A percentile compares a stretch with the other conserved stretches of the same genome.
phyloP scores from a whole-genome alignment of 176 grass and related monocot species.

The Luzula sylvatica region DNA sequence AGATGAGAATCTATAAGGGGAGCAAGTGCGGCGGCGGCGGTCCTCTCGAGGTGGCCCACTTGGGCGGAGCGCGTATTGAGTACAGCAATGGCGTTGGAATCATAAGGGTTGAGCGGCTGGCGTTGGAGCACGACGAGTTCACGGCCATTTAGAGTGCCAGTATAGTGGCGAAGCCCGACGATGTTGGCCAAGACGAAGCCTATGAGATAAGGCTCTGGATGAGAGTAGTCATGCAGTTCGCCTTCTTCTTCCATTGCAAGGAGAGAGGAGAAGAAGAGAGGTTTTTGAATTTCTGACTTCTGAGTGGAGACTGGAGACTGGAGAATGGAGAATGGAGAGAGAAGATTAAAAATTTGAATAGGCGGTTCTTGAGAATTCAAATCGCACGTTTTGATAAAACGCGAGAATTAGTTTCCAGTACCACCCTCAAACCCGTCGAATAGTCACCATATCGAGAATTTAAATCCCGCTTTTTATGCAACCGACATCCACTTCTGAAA shows the following conservation, averaged over 20 bases:
- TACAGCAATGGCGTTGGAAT: conserved; percentile 66
- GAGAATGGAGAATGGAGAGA: background rate
- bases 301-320: background rate
- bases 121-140: conserved; percentile 51
- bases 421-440: too few relatives aligned
- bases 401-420: too few relatives aligned
- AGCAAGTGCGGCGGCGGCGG: conserved; percentile 26
- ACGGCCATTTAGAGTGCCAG: conserved; percentile 35
- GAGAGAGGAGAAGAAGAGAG: conserved; percentile 1
- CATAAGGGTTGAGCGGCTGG: conserved; percentile 47
- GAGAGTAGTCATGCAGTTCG: background rate
- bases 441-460: too few relatives aligned
- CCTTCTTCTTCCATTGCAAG: background rate
- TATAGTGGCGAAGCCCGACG: conserved; percentile 43
- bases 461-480: too few relatives aligned
- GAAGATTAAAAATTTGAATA: too few relatives aligned
- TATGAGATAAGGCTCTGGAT: conserved; percentile 39
- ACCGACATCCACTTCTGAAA: too few relatives aligned
- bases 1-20: conserved; percentile 67
- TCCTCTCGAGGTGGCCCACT: conserved; percentile 40
- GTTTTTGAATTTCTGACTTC: background rate
- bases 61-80: conserved; percentile 26
- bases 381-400: too few relatives aligned
- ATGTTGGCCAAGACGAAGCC: conserved; percentile 66
- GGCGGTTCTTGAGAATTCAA: too few relatives aligned